Conservation (phyloP, 176 grass and related monocot species). For the Stipa capillata region DNA sequence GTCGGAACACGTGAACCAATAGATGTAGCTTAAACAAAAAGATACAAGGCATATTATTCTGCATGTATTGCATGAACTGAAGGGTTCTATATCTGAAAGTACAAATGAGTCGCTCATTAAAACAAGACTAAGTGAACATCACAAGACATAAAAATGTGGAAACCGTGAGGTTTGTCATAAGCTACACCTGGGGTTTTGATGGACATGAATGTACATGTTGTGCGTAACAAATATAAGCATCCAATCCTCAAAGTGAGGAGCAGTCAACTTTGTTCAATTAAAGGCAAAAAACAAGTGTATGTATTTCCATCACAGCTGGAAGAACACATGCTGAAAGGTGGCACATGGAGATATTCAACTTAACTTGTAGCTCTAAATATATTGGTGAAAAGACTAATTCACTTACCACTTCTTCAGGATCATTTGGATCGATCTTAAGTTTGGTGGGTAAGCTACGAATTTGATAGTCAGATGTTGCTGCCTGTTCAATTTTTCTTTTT, state of each 20-base stretch:
- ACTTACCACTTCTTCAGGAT: slow-evolving; percentile 91
- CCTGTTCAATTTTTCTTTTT: slow-evolving; percentile 95
- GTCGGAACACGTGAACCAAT: slow-evolving; percentile 14
- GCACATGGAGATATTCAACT: slow-evolving; percentile 1
- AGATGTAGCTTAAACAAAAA: neutral
- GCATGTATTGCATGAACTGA: neutral
- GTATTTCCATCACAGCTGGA: neutral
- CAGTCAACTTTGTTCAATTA: neutral
- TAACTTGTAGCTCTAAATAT: neutral
- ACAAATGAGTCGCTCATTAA: neutral
- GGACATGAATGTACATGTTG: neutral
- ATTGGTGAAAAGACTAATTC: neutral
- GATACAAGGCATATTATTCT: neutral
- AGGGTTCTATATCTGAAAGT: neutral
- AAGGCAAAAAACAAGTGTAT: neutral
- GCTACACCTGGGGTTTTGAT: neutral
- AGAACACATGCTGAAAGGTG: neutral
- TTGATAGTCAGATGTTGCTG: slow-evolving; percentile 81
- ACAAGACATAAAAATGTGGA: neutral
- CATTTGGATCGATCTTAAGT: slow-evolving; percentile 87
- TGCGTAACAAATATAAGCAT: neutral
- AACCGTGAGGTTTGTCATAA: neutral
- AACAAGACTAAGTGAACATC: neutral
- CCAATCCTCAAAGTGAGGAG: neutral
- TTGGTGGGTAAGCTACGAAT: slow-evolving; percentile 65